These are phyloP conservation scores for Blepharisma stoltei DNA, from an alignment of 73 alveolate species.

Conservation along the genomic window DNA sequence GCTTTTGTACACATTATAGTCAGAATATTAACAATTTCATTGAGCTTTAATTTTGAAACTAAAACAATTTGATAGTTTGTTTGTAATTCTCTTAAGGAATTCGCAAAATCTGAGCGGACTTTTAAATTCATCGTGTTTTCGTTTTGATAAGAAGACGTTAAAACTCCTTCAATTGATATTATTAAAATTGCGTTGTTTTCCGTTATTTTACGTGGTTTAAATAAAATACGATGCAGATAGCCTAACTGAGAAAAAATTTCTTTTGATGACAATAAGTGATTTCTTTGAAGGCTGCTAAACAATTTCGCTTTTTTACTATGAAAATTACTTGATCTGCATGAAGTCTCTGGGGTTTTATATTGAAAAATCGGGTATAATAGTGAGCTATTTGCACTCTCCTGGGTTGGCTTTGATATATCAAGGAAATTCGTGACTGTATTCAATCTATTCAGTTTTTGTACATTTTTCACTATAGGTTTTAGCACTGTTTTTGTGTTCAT, in stretches of 20 bases:
- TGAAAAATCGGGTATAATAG: too few relatives aligned
- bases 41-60: background rate
- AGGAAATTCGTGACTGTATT: too few relatives aligned
- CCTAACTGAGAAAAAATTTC: background rate
- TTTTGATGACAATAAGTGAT: background rate
- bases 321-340: too few relatives aligned
- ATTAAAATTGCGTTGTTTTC: background rate
- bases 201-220: background rate
- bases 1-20: background rate
- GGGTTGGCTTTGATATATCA: too few relatives aligned
- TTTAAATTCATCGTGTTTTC: background rate
- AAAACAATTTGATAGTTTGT: conserved; percentile 9
- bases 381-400: too few relatives aligned
- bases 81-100: background rate
- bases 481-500: too few relatives aligned
- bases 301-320: too few relatives aligned
- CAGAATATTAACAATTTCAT: background rate
- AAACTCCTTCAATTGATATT: background rate
- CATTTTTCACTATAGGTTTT: too few relatives aligned
- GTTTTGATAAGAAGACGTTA: background rate
- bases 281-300: background rate
- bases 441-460: too few relatives aligned
- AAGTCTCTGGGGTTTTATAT: too few relatives aligned
- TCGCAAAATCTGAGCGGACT: background rate
- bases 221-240: background rate